Evolutionary conservation across 305 asterid species (phyloP).

Genomic region (Fraxinus sp.): DNA sequence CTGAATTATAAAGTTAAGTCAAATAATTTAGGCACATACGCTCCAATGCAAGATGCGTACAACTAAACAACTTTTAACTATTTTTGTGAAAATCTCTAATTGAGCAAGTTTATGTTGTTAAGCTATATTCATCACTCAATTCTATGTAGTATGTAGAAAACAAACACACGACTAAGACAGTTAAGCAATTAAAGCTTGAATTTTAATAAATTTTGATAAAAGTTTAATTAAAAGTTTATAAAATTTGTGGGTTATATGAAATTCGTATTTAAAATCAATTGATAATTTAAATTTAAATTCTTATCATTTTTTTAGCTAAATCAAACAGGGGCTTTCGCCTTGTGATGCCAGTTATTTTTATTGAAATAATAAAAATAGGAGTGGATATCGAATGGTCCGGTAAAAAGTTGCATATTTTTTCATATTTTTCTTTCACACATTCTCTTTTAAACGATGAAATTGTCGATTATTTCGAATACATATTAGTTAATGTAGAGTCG

Average conservation of each 20-base stretch:
- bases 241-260: neutral
- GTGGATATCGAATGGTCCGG: neutral
- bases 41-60: slow-evolving; percentile 10
- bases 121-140: slow-evolving; percentile 10
- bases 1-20: neutral
- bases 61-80: slow-evolving; percentile 25
- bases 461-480: neutral
- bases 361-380: neutral
- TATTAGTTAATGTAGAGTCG: neutral
- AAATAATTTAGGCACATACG: neutral
- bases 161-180: slow-evolving; percentile 1
- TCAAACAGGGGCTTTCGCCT: neutral
- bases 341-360: neutral
- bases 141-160: neutral
- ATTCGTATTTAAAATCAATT: too few species aligned
- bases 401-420: neutral
- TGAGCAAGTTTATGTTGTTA: neutral
- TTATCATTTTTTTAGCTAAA: too few species aligned
- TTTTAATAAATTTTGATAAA: neutral
- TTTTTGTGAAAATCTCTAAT: slow-evolving; percentile 23
- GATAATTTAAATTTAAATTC: neutral
- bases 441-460: too few species aligned
- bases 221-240: too few species aligned
- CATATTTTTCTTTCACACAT: too few species aligned
- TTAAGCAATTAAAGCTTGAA: slow-evolving; percentile 22